These are phyloP conservation scores for Piper longum DNA, from an alignment of 164 flowering plant species.

Conservation along the genomic window DNA sequence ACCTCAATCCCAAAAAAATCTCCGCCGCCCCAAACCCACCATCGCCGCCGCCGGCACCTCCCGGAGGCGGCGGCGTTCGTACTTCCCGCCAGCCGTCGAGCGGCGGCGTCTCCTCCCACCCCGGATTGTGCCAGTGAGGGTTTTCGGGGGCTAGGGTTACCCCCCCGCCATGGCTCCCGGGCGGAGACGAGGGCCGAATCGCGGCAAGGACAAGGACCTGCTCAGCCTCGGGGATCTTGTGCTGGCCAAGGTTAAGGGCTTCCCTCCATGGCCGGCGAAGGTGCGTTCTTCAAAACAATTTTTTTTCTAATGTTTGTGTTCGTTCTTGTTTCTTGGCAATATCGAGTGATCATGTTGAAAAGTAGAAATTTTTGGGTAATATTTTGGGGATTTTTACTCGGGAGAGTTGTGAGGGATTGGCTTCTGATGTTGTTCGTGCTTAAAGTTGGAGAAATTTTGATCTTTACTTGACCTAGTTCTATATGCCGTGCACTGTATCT, in stretches of 20 bases:
- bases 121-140: background rate
- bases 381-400: too few species aligned
- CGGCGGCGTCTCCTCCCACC: background rate
- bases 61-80: too few species aligned
- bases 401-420: too few species aligned
- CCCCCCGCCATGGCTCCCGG: slow-evolving; percentile 61
- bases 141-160: slow-evolving; percentile 14
- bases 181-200: slow-evolving; percentile 56
- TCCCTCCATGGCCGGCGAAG: slow-evolving; percentile 95
- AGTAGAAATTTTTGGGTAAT: too few species aligned
- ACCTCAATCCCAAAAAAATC: slow-evolving; percentile 4
- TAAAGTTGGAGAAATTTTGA: too few species aligned
- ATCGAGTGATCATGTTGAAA: too few species aligned
- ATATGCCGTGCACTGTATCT: too few species aligned
- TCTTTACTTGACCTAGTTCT: too few species aligned
- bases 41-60: too few species aligned
- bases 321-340: background rate
- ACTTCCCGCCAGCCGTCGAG: too few species aligned
- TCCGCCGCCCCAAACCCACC: too few species aligned
- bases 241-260: slow-evolving; percentile 95
- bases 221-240: slow-evolving; percentile 94
- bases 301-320: background rate
- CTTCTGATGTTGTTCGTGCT: too few species aligned
- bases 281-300: slow-evolving; percentile 17
- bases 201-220: slow-evolving; percentile 30